Percentiles rank a stretch among this genome's conserved stretches.
Evolutionary conservation across 208 protist species (phyloP).

Genomic region (Acanthamoeba healyi): DNA sequence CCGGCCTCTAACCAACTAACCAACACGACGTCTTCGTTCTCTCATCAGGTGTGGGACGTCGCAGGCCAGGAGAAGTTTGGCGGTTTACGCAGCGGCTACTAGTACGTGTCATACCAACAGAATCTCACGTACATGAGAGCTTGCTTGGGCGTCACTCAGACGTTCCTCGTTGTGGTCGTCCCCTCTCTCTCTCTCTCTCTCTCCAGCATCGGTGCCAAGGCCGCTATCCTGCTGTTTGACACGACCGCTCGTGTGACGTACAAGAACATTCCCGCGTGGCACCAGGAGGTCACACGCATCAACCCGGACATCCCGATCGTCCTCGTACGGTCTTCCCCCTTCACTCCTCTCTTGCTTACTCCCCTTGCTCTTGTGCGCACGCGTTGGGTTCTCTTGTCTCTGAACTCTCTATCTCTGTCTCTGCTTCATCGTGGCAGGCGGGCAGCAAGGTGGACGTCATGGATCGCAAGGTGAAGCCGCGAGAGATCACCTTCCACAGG

Average conservation of each 20-base stretch:
- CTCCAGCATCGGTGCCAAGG: conserved; percentile 95
- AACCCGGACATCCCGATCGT: conserved; percentile 99
- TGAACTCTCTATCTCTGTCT: no score
- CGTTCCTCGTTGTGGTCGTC: background rate
- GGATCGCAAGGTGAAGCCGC: conserved; percentile 99
- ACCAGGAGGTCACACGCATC: conserved; percentile 98
- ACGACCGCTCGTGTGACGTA: conserved; percentile 99
- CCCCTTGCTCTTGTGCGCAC: no score
- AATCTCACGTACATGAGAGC: background rate
- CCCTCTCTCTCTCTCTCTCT: background rate
- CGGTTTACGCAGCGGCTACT: conserved; percentile 99
- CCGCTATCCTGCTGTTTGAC: conserved; percentile 99
- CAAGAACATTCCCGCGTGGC: conserved; percentile 99
- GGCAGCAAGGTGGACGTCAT: conserved; percentile 99
- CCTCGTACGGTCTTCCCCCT: conserved; percentile 86
- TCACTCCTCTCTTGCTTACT: no score
- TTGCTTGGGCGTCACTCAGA: conserved; percentile 17
- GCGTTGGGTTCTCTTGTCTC: no score
- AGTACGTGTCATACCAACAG: conserved; percentile 89
- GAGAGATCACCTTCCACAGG: conserved; percentile 99
- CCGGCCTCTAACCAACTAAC: no score
- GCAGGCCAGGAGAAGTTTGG: conserved; percentile 99
- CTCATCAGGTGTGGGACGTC: conserved; percentile 98
- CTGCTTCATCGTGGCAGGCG: no score
- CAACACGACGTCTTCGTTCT: no score